Evolutionary conservation across 2,329 filamentous ascomycete genomes (phyloP).

Genomic region (Sclerotinia borealis): DNA sequence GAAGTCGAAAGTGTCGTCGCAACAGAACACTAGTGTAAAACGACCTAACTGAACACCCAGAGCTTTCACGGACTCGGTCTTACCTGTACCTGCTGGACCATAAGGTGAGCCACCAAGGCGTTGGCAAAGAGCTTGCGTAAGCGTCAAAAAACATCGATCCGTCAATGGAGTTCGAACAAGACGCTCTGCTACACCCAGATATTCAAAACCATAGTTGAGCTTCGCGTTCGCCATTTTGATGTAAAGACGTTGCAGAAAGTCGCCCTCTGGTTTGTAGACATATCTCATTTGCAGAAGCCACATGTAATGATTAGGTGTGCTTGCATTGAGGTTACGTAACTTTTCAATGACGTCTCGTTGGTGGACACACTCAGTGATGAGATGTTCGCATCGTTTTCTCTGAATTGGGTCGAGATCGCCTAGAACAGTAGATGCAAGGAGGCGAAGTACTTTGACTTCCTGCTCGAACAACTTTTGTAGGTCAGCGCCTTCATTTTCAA

Average conservation of each 20-base stretch:
- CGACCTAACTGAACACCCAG: conserved; percentile 92
- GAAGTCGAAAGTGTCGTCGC: conserved; percentile 99
- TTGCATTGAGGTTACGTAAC: conserved; percentile 69
- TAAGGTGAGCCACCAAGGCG: conserved; percentile 94
- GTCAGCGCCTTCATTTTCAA: conserved; percentile 64
- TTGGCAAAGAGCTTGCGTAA: conserved; percentile 93
- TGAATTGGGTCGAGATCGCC: conserved; percentile 81
- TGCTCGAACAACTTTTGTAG: conserved; percentile 69
- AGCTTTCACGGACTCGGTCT: conserved; percentile 98
- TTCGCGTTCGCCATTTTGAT: conserved; percentile 97
- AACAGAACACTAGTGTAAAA: conserved; percentile 98
- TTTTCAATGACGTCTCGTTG: conserved; percentile 91
- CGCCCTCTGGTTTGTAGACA: conserved; percentile 75
- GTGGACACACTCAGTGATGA: conserved; percentile 98
- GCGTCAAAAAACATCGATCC: conserved; percentile 95
- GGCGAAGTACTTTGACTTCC: conserved; percentile 76
- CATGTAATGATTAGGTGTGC: conserved; percentile 71
- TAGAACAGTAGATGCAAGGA: conserved; percentile 83
- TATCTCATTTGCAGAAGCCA: conserved; percentile 99
- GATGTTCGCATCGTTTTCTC: conserved; percentile 94
- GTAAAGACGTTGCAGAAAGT: conserved; percentile 73
- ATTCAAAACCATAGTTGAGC: conserved; percentile 96
- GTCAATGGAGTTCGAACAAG: conserved; percentile 95
- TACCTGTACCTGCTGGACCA: conserved; percentile 94
- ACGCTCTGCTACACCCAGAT: conserved; percentile 90